Evolutionary conservation across 179 eudicot species (phyloP).

Genomic region (Silene coronaria): DNA sequence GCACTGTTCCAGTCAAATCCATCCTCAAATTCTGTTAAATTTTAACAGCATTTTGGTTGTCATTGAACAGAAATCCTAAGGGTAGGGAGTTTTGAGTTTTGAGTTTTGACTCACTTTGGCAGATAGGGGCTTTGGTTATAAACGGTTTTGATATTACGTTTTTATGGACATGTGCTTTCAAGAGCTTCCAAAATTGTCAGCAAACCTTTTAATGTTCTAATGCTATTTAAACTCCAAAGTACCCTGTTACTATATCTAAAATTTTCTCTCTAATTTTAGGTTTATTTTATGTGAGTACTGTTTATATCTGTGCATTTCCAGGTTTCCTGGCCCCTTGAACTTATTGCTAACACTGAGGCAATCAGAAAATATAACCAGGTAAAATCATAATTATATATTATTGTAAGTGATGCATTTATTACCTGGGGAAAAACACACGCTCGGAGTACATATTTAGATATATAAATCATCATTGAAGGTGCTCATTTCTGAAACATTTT

Average conservation of each 20-base stretch:
- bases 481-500: conserved; percentile 13
- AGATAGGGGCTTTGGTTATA: not conserved
- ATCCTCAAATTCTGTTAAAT: not conserved
- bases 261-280: not conserved
- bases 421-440: conserved; percentile 22
- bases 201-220: not conserved
- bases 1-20: not conserved
- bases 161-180: not conserved
- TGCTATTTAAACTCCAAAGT: not conserved
- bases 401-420: conserved; percentile 68
- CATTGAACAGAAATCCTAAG: not conserved
- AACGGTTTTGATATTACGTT: not conserved
- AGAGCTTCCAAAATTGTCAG: not conserved
- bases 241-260: not conserved
- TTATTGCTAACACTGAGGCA: conserved; percentile 82
- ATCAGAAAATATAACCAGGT: conserved; percentile 95
- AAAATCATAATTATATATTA: conserved; percentile 5
- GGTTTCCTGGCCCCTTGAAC: conserved; percentile 99
- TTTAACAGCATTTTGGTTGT: not conserved
- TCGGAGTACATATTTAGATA: not conserved
- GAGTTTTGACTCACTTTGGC: not conserved
- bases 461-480: not conserved
- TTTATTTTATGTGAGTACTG: not conserved
- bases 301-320: conserved; percentile 25
- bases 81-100: too few relatives aligned